Percentiles rank a stretch among this genome's conserved stretches.
Conservation (phyloP, 306 rosid genomes). For the Castanopsis chinensis region DNA sequence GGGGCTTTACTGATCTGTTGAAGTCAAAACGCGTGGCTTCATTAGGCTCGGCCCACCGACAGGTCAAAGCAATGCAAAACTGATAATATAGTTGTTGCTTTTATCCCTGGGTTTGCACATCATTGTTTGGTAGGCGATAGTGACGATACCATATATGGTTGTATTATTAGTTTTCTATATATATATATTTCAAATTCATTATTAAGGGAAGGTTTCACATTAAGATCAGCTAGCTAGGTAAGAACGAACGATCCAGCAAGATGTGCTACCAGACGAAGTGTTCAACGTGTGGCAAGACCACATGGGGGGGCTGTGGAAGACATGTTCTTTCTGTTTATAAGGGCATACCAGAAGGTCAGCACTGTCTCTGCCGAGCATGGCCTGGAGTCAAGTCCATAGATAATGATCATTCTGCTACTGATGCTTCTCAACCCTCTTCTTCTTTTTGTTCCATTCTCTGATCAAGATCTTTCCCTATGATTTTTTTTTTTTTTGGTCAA, state of each 20-base stretch:
- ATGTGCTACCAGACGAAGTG: constrained; percentile 15
- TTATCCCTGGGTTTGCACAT: too few species aligned
- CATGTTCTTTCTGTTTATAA: constrained; percentile 12
- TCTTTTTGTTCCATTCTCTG: constrained; percentile 8
- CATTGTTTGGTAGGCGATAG: too few species aligned
- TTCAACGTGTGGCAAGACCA: constrained; percentile 11
- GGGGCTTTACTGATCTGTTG: too few species aligned
- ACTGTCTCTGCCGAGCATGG: constrained; percentile 15
- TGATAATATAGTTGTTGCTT: too few species aligned
- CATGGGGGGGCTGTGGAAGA: constrained; percentile 18
- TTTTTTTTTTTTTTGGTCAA: background rate
- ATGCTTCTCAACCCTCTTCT: background rate
- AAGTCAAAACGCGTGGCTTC: too few species aligned
- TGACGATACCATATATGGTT: too few species aligned
- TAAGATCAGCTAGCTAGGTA: too few species aligned
- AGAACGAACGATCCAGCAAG: background rate
- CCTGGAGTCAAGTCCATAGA: background rate
- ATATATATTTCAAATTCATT: background rate
- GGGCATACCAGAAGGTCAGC: constrained; percentile 7
- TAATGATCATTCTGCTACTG: background rate
- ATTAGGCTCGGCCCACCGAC: too few species aligned
- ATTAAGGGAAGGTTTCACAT: too few species aligned
- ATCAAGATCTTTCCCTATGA: background rate
- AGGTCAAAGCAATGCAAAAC: too few species aligned
- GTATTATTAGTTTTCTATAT: too few species aligned